A percentile compares a stretch with the other conserved stretches of the same genome.
Conservation (phyloP, 768 basidiomycete species). For the Dacryopinax primogenitus region DNA sequence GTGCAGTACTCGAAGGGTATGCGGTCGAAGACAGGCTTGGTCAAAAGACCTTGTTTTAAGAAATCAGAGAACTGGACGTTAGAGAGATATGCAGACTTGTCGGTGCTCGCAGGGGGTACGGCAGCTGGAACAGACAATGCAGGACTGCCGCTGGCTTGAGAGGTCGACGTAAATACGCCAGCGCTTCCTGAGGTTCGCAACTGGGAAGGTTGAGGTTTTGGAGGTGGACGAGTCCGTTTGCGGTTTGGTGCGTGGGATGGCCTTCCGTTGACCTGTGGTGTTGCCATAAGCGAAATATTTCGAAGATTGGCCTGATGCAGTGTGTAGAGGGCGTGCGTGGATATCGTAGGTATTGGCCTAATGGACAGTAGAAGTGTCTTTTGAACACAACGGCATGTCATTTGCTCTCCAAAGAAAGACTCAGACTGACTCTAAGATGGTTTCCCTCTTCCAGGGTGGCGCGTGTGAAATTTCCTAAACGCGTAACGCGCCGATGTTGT, state of each 20-base stretch:
- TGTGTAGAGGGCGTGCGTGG: not conserved
- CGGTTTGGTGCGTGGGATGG: not conserved
- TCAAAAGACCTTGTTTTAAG: slow-evolving; percentile 11
- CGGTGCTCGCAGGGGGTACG: not conserved
- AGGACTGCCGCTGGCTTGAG: not conserved
- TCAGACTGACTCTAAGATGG: not conserved
- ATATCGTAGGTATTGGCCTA: not conserved
- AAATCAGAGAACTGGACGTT: slow-evolving; percentile 16
- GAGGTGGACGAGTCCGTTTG: not conserved
- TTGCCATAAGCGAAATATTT: not conserved
- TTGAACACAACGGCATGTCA: not conserved
- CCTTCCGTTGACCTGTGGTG: not conserved
- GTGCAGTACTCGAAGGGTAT: slow-evolving; percentile 23
- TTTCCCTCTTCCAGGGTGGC: not conserved
- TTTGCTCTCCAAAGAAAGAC: not conserved
- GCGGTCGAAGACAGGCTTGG: slow-evolving; percentile 13
- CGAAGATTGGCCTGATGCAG: not conserved
- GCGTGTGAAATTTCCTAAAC: slow-evolving; percentile 5
- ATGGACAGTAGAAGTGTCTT: not conserved
- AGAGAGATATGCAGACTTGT: not conserved
- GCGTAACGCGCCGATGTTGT: slow-evolving; percentile 3
- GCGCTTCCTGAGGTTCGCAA: not conserved
- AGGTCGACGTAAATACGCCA: not conserved
- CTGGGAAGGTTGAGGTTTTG: not conserved
- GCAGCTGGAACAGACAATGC: not conserved